Evolutionary conservation across 306 rosid genomes (phyloP).

Genomic region (Erythrophleum fordii): DNA sequence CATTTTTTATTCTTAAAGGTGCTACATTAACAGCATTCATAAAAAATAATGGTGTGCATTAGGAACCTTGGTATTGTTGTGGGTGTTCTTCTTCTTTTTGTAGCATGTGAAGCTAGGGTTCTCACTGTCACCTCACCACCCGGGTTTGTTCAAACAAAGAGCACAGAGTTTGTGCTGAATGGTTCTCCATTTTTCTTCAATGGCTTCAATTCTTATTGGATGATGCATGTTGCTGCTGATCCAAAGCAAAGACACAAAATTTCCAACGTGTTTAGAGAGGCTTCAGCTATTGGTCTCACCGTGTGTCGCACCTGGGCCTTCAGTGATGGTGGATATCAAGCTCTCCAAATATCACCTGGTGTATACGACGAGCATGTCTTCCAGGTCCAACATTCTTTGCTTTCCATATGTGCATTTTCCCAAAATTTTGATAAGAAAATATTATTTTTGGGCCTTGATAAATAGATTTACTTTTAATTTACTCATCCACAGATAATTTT

Average conservation of each 20-base stretch:
- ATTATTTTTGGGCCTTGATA: too few relatives aligned
- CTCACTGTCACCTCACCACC: background rate
- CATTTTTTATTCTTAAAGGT: background rate
- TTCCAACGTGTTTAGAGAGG: slow-evolving; percentile 52
- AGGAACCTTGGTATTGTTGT: slow-evolving; percentile 2
- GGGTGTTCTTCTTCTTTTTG: background rate
- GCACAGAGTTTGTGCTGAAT: slow-evolving; percentile 43
- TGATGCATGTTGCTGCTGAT: slow-evolving; percentile 58
- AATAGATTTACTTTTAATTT: too few relatives aligned
- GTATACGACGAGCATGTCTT: slow-evolving; percentile 53
- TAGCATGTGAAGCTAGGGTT: slow-evolving; percentile 36
- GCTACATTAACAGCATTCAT: too few relatives aligned
- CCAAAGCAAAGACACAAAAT: slow-evolving; percentile 46
- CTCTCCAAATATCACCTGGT: slow-evolving; percentile 57
- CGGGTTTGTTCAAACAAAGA: slow-evolving; percentile 47
- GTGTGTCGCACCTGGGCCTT: slow-evolving; percentile 70
- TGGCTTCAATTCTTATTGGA: slow-evolving; percentile 69
- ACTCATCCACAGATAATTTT: too few relatives aligned
- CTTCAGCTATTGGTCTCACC: slow-evolving; percentile 54
- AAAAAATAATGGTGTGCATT: slow-evolving; percentile 3
- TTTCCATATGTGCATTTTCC: background rate
- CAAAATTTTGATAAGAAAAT: too few relatives aligned
- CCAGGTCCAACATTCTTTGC: slow-evolving; percentile 37
- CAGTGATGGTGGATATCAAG: slow-evolving; percentile 53
- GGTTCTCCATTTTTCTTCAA: slow-evolving; percentile 51